Percentiles rank a stretch among this genome's conserved stretches.
Conservation (phyloP, 1,284 basidiomycete genomes). For the Papiliotrema laurentii region DNA sequence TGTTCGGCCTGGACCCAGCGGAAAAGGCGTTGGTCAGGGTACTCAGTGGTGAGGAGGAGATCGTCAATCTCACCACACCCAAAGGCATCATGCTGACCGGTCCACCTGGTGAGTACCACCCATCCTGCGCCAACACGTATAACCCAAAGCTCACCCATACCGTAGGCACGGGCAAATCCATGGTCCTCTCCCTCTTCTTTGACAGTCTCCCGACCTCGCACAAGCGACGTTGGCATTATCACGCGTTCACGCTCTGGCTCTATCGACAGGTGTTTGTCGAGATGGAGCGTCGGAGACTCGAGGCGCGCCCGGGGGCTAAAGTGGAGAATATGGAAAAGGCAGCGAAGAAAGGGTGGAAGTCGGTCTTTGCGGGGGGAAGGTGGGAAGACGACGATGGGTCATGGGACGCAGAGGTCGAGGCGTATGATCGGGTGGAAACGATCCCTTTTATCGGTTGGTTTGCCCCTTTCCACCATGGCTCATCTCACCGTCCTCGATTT, state of each 20-base stretch:
- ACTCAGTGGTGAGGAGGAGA: slow-evolving; percentile 58
- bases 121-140: background rate
- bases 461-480: no score
- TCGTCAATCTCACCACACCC: slow-evolving; percentile 58
- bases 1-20: background rate
- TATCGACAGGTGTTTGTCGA: slow-evolving; percentile 56
- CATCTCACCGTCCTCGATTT: no score
- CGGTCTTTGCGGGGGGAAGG: slow-evolving; percentile 49
- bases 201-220: slow-evolving; percentile 56
- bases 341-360: slow-evolving; percentile 37
- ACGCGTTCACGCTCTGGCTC: slow-evolving; percentile 62
- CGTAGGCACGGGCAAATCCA: slow-evolving; percentile 55
- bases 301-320: slow-evolving; percentile 30
- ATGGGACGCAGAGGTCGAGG: slow-evolving; percentile 10
- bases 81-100: slow-evolving; percentile 56
- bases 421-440: slow-evolving; percentile 37
- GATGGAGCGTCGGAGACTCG: slow-evolving; percentile 32
- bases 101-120: slow-evolving; percentile 41
- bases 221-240: slow-evolving; percentile 65
- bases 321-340: slow-evolving; percentile 47
- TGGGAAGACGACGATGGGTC: slow-evolving; percentile 37
- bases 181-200: slow-evolving; percentile 65
- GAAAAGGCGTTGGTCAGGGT: slow-evolving; percentile 52
- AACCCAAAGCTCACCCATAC: background rate
- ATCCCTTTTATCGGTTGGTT: slow-evolving; percentile 47